These are phyloP conservation scores for Pythium oligandrum DNA, from an alignment of 352 stramenopile genomes.

Conservation along the genomic window DNA sequence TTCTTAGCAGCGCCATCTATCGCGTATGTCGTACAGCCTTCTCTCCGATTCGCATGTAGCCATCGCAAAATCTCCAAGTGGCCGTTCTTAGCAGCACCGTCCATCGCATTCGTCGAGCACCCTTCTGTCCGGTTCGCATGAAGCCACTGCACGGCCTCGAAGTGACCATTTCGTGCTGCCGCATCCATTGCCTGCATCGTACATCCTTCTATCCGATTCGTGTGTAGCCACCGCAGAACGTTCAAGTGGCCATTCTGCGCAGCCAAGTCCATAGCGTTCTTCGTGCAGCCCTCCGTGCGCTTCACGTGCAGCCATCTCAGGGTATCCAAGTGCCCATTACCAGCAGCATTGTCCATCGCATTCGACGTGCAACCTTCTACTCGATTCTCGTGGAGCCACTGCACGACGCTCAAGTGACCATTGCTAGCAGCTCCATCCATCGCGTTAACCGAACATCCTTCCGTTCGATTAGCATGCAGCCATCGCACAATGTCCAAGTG, in stretches of 20 bases:
- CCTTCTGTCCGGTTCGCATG: neutral
- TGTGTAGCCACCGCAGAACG: slow-evolving; percentile 7
- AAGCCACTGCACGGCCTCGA: slow-evolving; percentile 5
- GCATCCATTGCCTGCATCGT: slow-evolving; percentile 5
- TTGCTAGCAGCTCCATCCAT: too few species aligned
- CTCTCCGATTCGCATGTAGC: slow-evolving; percentile 1
- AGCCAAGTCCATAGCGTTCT: slow-evolving; percentile 4
- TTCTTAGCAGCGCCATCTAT: neutral
- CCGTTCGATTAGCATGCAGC: too few species aligned
- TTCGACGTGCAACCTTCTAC: neutral
- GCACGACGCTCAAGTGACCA: too few species aligned
- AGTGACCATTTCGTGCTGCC: slow-evolving; percentile 6
- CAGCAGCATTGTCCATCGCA: slow-evolving; percentile 7
- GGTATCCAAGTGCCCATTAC: slow-evolving; percentile 6
- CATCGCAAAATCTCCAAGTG: slow-evolving; percentile 3
- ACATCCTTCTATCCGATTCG: neutral
- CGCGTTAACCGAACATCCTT: too few species aligned
- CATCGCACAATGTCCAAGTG: too few species aligned
- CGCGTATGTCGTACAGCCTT: neutral
- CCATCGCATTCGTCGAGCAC: neutral
- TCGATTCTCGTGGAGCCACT: too few species aligned
- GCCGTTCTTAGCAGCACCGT: slow-evolving; percentile 2
- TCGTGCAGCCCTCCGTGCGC: neutral
- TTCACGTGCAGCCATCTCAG: slow-evolving; percentile 4
- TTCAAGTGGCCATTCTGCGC: neutral